Evolutionary conservation across 371 early-diverging fungal genomes (phyloP), one percentile per base, ranked within the genome.

Genomic region (Mucor irregularis): DNA sequence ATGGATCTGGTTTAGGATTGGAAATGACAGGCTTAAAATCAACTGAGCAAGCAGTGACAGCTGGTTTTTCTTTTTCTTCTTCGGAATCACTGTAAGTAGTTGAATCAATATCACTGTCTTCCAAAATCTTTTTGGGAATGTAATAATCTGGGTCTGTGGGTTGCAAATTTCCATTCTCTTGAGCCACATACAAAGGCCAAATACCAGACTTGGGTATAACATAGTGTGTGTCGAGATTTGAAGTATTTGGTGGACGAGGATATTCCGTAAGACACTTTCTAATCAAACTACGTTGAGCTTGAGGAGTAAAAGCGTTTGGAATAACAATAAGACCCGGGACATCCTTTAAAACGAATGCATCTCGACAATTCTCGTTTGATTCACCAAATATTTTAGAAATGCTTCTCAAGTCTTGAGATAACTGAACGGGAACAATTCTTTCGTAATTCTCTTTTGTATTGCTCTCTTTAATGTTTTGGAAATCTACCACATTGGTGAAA

Each of bases 141-240:
- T 29, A 65, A 58, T 54, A 70, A 33, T 61, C 57, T 2, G 54
- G 38, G 11, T 61, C 61, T 10, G 68, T 63, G 0, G 68, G 58
- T n/a, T 49, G 39, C 9, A 64, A 29, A 13, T 45, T 30, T 1
- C 66, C 60, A 4, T 54, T 55, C n/a, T 58, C 58, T 22, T 69
- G 68, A 16, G 53, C 49, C 44, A 82, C 80, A 48, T 83, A 73
- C 1, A 82, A 33, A 16, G 74, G 57, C 89, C 88, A 93, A 35
- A 92, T 43, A 3, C 92, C 88, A n/a, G 62, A 62, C 0, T 66
- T 54, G n/a, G 90, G 88, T n/a, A 88, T 55, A 14, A 70, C 52
- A 53, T 88, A 94, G 51, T 92, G 93, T n/a, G 93, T 86, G 54
- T 94, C 91, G 7, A 95, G 76, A 68, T 90, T 95, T 33, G 86